These are phyloP conservation scores for Hamamelis virginiana DNA, from an alignment of 164 flowering plant genomes.

Conservation along the genomic window DNA sequence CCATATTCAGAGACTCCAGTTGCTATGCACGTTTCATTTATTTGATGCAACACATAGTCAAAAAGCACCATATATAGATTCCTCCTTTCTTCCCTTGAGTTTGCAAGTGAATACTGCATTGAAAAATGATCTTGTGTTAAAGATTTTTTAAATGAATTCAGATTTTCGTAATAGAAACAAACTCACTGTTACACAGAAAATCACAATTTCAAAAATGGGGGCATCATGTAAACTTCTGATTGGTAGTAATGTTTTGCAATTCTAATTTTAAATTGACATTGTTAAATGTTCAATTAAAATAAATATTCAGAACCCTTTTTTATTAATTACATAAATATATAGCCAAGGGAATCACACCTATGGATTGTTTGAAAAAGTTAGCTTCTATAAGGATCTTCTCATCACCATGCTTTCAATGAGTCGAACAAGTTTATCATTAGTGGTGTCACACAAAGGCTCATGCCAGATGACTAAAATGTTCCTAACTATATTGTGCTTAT, in stretches of 20 bases:
- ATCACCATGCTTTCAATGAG: no score
- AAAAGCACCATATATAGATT: slow-evolving; percentile 80
- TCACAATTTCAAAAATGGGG: background rate
- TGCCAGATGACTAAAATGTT: no score
- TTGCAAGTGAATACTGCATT: slow-evolving; percentile 80
- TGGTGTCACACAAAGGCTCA: no score
- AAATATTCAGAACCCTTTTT: no score
- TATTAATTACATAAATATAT: no score
- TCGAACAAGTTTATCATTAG: no score
- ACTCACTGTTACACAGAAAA: no score
- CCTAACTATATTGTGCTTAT: no score
- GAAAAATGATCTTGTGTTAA: slow-evolving; percentile 2
- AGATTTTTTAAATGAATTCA: background rate
- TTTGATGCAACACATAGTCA: slow-evolving; percentile 83
- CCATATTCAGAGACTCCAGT: slow-evolving; percentile 68
- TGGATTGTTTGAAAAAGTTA: no score
- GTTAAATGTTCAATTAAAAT: no score
- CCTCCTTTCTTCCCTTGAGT: slow-evolving; percentile 81
- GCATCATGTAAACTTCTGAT: background rate
- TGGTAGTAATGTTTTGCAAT: background rate
- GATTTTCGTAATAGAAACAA: background rate
- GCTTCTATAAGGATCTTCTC: no score
- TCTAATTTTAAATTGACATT: background rate
- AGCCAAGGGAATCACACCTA: no score
- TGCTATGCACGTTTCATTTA: slow-evolving; percentile 62